Evolutionary conservation across 2,329 filamentous ascomycete species (phyloP).

Genomic region (Cladosporium sp.): DNA sequence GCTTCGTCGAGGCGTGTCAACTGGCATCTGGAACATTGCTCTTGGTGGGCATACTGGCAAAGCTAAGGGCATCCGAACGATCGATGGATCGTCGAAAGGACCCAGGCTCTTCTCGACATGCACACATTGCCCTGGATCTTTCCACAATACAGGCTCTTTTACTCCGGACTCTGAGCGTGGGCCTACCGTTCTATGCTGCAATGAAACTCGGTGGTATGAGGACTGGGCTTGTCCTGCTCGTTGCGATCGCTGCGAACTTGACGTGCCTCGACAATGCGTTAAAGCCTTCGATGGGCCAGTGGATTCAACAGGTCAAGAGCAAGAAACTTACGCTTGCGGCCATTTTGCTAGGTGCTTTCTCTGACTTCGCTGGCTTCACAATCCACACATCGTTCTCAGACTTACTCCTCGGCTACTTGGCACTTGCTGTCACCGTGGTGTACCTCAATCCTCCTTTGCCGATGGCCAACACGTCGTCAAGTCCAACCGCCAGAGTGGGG

Average conservation of each 20-base stretch:
- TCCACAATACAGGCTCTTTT: not conserved
- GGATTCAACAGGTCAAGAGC: slow-evolving; percentile 40
- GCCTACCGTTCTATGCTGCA: slow-evolving; percentile 58
- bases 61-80: slow-evolving; percentile 34
- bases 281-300: slow-evolving; percentile 27
- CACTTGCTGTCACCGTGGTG: slow-evolving; percentile 50
- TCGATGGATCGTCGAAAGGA: slow-evolving; percentile 37
- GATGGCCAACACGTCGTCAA: slow-evolving; percentile 9
- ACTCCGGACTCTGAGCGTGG: slow-evolving; percentile 30
- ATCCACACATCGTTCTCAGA: slow-evolving; percentile 29
- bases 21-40: slow-evolving; percentile 51
- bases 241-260: slow-evolving; percentile 34
- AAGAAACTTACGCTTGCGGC: slow-evolving; percentile 42
- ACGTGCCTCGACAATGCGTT: slow-evolving; percentile 31
- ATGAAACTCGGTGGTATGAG: slow-evolving; percentile 57
- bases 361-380: slow-evolving; percentile 40
- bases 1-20: slow-evolving; percentile 48
- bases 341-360: slow-evolving; percentile 38
- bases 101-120: slow-evolving; percentile 22
- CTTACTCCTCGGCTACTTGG: slow-evolving; percentile 49
- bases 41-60: slow-evolving; percentile 46
- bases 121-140: slow-evolving; percentile 24
- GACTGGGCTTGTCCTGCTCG: slow-evolving; percentile 55
- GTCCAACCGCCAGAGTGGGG: not conserved
- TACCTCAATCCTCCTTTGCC: slow-evolving; percentile 54